Evolutionary conservation across 768 basidiomycete genomes (phyloP).

Genomic region (Amylocystis lapponica): DNA sequence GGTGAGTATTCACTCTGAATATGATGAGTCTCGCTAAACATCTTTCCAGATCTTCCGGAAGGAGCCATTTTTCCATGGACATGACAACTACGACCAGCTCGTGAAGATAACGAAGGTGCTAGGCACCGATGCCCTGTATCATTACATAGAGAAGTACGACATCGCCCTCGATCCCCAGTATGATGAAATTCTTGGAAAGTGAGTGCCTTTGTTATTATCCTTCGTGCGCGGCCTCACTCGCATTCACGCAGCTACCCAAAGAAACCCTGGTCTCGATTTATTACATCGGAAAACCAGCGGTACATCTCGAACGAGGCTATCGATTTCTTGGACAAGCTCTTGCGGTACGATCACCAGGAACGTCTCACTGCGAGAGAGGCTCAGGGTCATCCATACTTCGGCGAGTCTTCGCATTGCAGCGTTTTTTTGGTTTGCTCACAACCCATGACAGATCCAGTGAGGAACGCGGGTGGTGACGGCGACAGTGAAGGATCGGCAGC

Average conservation of each 20-base stretch:
- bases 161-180: constrained; percentile 95
- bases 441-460: constrained; percentile 54
- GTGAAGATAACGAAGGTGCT: constrained; percentile 98
- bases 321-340: constrained; percentile 90
- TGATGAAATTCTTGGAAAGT: constrained; percentile 90
- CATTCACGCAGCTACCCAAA: constrained; percentile 63
- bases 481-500: constrained; percentile 56
- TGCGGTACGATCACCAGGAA: constrained; percentile 97
- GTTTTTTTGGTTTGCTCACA: constrained; percentile 12
- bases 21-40: neutral
- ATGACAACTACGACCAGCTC: constrained; percentile 97
- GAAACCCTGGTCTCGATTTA: constrained; percentile 94
- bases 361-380: constrained; percentile 92
- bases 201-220: constrained; percentile 14
- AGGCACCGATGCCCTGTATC: constrained; percentile 91
- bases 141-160: constrained; percentile 92
- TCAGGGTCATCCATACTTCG: constrained; percentile 90
- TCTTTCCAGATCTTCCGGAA: constrained; percentile 87
- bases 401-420: constrained; percentile 33
- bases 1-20: constrained; percentile 44
- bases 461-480: constrained; percentile 48
- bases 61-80: constrained; percentile 98
- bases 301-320: constrained; percentile 97
- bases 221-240: constrained; percentile 4
- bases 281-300: constrained; percentile 92